Conservation (phyloP, 192 early-diverging fungal species). For the Haplosporangium gracile region DNA sequence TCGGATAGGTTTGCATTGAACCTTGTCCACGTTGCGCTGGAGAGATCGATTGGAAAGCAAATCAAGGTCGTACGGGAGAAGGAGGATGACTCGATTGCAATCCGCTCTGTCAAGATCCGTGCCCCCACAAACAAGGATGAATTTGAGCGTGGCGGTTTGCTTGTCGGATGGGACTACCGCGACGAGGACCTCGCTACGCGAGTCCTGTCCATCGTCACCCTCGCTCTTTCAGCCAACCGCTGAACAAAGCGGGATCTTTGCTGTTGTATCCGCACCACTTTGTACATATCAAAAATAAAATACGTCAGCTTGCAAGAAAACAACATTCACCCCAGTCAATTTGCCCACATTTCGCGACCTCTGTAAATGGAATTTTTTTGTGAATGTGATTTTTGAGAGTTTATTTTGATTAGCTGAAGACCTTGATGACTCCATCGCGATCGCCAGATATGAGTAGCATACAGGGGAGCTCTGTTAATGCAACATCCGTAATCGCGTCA, state of each 20-base stretch:
- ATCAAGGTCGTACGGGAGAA: conserved; percentile 25
- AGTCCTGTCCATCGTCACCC: conserved; percentile 64
- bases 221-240: conserved; percentile 36
- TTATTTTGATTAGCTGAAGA: conserved; percentile 42
- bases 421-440: conserved; percentile 85
- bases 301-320: background rate
- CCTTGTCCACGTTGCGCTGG: conserved; percentile 48
- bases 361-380: no score
- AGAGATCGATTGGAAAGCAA: conserved; percentile 44
- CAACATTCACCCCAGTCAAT: no score
- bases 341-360: no score
- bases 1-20: conserved; percentile 46
- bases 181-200: conserved; percentile 77
- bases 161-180: conserved; percentile 73
- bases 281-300: conserved; percentile 5
- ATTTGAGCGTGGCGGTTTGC: conserved; percentile 47
- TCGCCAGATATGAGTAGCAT: conserved; percentile 82
- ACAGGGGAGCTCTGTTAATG: conserved; percentile 75
- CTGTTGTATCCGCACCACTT: background rate
- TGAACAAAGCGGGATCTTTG: background rate
- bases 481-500: conserved; percentile 81
- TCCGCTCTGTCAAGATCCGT: conserved; percentile 40
- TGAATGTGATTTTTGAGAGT: background rate
- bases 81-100: conserved; percentile 25
- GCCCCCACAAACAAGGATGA: conserved; percentile 40